Conservation (phyloP, 441 rosid genomes). For the Erodium moschatum region DNA sequence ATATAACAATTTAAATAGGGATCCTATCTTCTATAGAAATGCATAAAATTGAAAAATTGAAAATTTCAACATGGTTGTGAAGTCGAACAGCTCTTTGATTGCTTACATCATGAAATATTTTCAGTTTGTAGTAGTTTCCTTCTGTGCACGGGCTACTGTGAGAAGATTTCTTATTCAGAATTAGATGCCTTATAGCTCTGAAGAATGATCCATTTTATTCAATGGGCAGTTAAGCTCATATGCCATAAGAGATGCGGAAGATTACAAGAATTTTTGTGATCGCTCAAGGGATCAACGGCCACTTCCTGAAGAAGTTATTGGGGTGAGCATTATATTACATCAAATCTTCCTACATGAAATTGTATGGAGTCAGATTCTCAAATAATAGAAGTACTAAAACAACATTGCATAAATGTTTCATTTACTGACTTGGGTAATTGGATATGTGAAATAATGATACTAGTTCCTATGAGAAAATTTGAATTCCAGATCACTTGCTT, state of each 20-base stretch:
- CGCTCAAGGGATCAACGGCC: slow-evolving; percentile 74
- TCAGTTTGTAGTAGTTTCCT: background rate
- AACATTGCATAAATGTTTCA: background rate
- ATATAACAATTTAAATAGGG: background rate
- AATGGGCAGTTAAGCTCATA: slow-evolving; percentile 53
- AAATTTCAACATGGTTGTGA: background rate
- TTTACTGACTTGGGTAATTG: background rate
- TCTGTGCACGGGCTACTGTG: background rate
- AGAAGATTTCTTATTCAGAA: background rate
- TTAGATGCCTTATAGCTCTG: background rate
- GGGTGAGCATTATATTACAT: slow-evolving; percentile 41
- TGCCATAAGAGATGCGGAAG: slow-evolving; percentile 80
- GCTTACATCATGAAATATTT: background rate
- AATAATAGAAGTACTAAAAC: slow-evolving; percentile 4
- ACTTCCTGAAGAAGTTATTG: slow-evolving; percentile 72
- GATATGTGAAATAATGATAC: background rate
- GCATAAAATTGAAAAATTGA: background rate
- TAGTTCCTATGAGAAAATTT: too few species aligned
- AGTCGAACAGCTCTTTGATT: background rate
- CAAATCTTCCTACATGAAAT: background rate
- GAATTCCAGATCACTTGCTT: too few species aligned
- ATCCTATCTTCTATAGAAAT: background rate
- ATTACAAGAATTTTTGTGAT: slow-evolving; percentile 79
- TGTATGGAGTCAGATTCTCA: background rate
- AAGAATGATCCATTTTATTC: slow-evolving; percentile 9